phyloP scores from a whole-genome alignment of 2,329 filamentous ascomycete species.

The Colletotrichum echinochloae region DNA sequence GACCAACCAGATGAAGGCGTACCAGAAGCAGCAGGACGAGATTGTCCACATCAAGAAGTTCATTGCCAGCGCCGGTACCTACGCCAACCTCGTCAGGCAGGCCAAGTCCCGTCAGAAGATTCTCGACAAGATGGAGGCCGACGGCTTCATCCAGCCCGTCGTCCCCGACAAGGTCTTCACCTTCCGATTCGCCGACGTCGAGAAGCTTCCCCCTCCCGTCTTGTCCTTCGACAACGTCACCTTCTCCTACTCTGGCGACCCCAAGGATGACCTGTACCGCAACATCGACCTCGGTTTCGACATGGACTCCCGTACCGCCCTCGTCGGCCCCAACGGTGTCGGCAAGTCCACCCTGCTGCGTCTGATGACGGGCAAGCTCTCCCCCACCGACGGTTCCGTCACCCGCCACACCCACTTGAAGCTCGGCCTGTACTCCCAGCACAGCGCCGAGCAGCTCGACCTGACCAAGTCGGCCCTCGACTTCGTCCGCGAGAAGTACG shows the following conservation, averaged over 20 bases:
- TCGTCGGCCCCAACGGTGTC: conserved; percentile 98
- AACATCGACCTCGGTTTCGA: conserved; percentile 98
- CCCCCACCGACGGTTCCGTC: conserved; percentile 83
- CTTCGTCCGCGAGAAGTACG: conserved; percentile 97
- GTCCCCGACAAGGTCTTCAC: conserved; percentile 88
- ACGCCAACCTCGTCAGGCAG: conserved; percentile 98
- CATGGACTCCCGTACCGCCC: conserved; percentile 97
- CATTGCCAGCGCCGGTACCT: conserved; percentile 99
- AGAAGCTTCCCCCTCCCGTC: conserved; percentile 98
- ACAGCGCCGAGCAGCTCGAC: conserved; percentile 98
- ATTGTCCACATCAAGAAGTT: conserved; percentile 99
- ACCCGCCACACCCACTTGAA: conserved; percentile 97
- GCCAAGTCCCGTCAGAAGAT: conserved; percentile 99
- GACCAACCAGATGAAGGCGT: conserved; percentile 98
- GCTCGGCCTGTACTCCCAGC: conserved; percentile 97
- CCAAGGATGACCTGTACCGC: conserved; percentile 93
- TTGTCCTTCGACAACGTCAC: conserved; percentile 97
- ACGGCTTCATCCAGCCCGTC: conserved; percentile 97
- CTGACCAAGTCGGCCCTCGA: conserved; percentile 97
- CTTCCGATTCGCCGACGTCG: conserved; percentile 98
- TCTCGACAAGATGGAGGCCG: conserved; percentile 99
- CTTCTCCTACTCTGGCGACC: conserved; percentile 94
- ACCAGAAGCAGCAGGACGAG: conserved; percentile 98
- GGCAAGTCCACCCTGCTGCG: conserved; percentile 97
- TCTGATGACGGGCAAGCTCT: conserved; percentile 96